A percentile compares a stretch with the other conserved stretches of the same genome.
Evolutionary conservation across 192 early-diverging fungal species (phyloP).

Genomic region (Phlyctochytrium arcticum): DNA sequence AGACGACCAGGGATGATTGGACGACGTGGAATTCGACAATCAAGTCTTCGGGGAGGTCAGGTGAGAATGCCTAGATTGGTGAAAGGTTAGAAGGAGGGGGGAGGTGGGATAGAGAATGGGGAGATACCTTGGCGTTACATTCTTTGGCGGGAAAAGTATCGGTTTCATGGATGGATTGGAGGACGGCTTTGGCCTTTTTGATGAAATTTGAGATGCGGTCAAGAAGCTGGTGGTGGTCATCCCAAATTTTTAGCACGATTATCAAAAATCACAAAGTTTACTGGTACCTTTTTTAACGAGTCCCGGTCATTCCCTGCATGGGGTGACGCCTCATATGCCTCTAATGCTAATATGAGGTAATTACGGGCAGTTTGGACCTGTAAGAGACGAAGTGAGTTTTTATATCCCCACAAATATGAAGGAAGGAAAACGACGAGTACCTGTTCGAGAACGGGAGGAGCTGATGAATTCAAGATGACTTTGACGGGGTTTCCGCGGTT

Average conservation of each 20-base stretch:
- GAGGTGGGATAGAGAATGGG: neutral
- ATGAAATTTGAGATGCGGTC: neutral
- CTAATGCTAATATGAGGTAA: conserved; percentile 14
- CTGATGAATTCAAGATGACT: conserved; percentile 18
- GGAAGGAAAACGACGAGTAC: neutral
- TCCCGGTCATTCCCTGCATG: neutral
- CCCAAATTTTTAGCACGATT: neutral
- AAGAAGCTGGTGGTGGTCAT: conserved; percentile 5
- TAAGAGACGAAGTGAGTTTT: too few relatives aligned
- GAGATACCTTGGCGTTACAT: conserved; percentile 19
- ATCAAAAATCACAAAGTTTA: neutral
- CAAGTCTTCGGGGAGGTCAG: conserved; percentile 43
- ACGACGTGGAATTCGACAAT: conserved; percentile 35
- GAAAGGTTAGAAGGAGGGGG: neutral
- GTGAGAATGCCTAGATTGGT: conserved; percentile 31
- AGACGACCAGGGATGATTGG: conserved; percentile 19
- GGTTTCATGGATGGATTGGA: conserved; percentile 1
- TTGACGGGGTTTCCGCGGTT: conserved; percentile 24
- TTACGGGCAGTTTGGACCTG: conserved; percentile 25
- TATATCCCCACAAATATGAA: neutral
- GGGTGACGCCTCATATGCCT: neutral
- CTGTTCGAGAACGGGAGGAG: conserved; percentile 14
- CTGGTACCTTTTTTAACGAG: neutral
- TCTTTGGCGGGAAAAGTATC: conserved; percentile 20
- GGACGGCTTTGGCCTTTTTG: conserved; percentile 4